Percentiles rank a stretch among this genome's conserved stretches.
Conservation (phyloP, 805 yeast species). For the Clavispora santaluciae region DNA sequence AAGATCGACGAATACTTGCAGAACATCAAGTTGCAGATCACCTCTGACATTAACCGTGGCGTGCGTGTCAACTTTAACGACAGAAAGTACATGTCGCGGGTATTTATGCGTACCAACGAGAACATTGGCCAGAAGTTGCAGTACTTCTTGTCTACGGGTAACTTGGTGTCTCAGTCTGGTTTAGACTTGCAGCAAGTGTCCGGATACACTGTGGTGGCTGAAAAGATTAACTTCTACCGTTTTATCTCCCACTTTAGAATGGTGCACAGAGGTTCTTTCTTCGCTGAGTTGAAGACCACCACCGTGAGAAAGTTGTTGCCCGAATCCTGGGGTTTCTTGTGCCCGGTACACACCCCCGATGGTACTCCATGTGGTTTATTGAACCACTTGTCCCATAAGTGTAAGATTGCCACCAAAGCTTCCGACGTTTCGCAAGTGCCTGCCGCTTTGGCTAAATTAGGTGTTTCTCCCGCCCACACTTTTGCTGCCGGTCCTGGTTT, state of each 20-base stretch:
- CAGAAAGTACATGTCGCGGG: conserved; percentile 74
- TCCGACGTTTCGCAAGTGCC: conserved; percentile 74
- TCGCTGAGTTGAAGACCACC: conserved; percentile 95
- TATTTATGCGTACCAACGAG: conserved; percentile 76
- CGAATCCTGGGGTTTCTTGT: conserved; percentile 97
- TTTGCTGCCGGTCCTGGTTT: conserved; percentile 83
- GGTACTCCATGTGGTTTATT: conserved; percentile 98
- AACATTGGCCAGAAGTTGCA: conserved; percentile 93
- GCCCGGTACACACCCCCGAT: conserved; percentile 99
- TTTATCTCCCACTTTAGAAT: conserved; percentile 97
- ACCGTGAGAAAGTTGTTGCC: conserved; percentile 95
- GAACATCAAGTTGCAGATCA: conserved; percentile 66
- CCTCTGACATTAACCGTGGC: conserved; percentile 76
- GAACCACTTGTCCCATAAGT: conserved; percentile 94
- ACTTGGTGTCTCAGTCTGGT: conserved; percentile 94
- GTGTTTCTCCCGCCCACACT: conserved; percentile 76
- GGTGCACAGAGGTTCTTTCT: conserved; percentile 99
- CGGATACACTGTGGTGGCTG: conserved; percentile 98
- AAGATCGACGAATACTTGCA: conserved; percentile 90
- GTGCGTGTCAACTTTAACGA: conserved; percentile 78
- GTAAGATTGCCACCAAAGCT: conserved; percentile 74
- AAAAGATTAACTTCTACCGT: conserved; percentile 94
- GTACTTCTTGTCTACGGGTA: conserved; percentile 95
- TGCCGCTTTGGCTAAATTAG: conserved; percentile 58
- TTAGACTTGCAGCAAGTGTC: conserved; percentile 96